Conservation (phyloP, 2,329 filamentous ascomycete genomes). For the Colletotrichum melonis region DNA sequence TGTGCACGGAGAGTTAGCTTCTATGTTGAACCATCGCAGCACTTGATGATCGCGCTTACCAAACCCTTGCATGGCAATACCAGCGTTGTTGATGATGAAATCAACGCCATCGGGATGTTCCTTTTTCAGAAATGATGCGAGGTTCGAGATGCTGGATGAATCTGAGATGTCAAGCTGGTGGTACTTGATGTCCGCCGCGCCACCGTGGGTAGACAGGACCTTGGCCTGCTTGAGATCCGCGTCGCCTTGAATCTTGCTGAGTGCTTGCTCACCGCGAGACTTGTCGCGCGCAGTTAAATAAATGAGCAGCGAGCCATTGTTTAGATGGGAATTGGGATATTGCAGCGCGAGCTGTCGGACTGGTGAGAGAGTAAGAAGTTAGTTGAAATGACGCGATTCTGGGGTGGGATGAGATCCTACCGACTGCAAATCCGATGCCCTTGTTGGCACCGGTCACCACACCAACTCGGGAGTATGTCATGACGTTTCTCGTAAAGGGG, state of each 20-base stretch:
- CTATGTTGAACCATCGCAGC: neutral
- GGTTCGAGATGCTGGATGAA: slow-evolving; percentile 53
- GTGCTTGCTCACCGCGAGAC: slow-evolving; percentile 57
- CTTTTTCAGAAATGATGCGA: slow-evolving; percentile 53
- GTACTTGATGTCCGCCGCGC: slow-evolving; percentile 58
- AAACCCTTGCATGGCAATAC: slow-evolving; percentile 58
- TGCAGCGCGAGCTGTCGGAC: slow-evolving; percentile 65
- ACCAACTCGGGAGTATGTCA: slow-evolving; percentile 52
- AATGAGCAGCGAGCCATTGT: slow-evolving; percentile 59
- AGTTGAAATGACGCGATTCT: neutral
- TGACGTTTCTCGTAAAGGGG: slow-evolving; percentile 1
- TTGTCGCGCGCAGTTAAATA: slow-evolving; percentile 65
- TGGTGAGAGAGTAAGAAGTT: slow-evolving; percentile 35
- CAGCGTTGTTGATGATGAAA: slow-evolving; percentile 66
- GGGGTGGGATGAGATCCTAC: slow-evolving; percentile 9
- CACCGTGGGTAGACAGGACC: slow-evolving; percentile 52
- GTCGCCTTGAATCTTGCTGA: slow-evolving; percentile 55
- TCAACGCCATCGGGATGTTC: slow-evolving; percentile 61
- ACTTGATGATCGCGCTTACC: slow-evolving; percentile 47
- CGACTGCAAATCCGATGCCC: slow-evolving; percentile 42
- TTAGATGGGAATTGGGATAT: slow-evolving; percentile 60
- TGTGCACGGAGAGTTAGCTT: neutral
- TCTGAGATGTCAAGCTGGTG: slow-evolving; percentile 60
- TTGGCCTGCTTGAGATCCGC: slow-evolving; percentile 56
- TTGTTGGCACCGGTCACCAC: slow-evolving; percentile 67